Conservation (phyloP, 2,329 filamentous ascomycete genomes). For the Coleophoma crateriformis region DNA sequence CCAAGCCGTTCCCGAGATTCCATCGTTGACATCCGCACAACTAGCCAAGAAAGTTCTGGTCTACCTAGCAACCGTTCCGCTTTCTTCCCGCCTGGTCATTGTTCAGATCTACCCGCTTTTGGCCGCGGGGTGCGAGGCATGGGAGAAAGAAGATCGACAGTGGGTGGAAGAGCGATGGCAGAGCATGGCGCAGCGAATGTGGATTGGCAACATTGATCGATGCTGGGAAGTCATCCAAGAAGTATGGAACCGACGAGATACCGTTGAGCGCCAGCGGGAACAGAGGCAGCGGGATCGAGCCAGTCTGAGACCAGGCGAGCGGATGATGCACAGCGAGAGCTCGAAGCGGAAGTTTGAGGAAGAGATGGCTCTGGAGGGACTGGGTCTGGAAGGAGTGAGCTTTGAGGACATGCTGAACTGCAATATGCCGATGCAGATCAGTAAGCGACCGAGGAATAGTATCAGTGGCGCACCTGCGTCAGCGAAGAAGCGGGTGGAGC, state of each 20-base stretch:
- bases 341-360: constrained; percentile 24
- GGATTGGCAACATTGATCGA: constrained; percentile 62
- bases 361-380: constrained; percentile 18
- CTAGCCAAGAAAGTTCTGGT: constrained; percentile 57
- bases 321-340: constrained; percentile 19
- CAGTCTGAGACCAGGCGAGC: constrained; percentile 6
- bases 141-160: constrained; percentile 50
- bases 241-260: constrained; percentile 60
- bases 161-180: constrained; percentile 62
- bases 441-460: constrained; percentile 18
- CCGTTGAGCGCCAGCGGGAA: constrained; percentile 21
- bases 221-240: constrained; percentile 60
- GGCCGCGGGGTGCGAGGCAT: constrained; percentile 60
- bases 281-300: constrained; percentile 9
- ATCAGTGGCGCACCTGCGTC: constrained; percentile 8
- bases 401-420: constrained; percentile 23
- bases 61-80: constrained; percentile 57
- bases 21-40: constrained; percentile 48
- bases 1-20: constrained; percentile 63
- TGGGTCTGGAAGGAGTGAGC: constrained; percentile 9
- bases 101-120: constrained; percentile 67
- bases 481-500: constrained; percentile 15
- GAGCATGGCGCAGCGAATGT: constrained; percentile 54
- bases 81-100: constrained; percentile 56
- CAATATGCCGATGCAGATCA: constrained; percentile 6